phyloP scores from a whole-genome alignment of 1,284 basidiomycete genomes.

The Rhodotorula sp. region DNA sequence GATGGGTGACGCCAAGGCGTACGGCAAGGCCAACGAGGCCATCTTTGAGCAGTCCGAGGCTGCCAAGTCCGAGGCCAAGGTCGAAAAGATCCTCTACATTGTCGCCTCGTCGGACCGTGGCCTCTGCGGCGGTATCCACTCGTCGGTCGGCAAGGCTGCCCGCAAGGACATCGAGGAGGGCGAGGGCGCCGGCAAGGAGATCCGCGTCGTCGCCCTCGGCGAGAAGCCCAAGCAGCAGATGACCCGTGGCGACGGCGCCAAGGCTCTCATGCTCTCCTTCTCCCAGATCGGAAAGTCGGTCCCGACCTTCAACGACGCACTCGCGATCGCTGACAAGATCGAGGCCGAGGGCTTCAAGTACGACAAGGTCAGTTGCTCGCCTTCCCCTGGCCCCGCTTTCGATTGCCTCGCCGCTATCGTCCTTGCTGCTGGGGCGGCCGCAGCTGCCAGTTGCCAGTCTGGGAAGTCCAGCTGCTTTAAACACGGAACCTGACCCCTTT shows the following conservation, averaged over 20 bases:
- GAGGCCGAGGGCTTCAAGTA: constrained; percentile 80
- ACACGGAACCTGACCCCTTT: not conserved
- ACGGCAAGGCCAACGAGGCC: constrained; percentile 67
- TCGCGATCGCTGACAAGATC: constrained; percentile 89
- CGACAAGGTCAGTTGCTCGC: constrained; percentile 61
- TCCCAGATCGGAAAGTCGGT: constrained; percentile 97
- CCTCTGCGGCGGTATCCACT: constrained; percentile 99
- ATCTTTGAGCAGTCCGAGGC: constrained; percentile 44
- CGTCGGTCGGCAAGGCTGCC: constrained; percentile 86
- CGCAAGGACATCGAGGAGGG: constrained; percentile 63
- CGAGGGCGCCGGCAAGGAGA: constrained; percentile 54
- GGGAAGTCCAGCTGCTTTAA: too few species aligned
- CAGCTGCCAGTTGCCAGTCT: not conserved
- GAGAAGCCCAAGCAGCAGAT: constrained; percentile 98
- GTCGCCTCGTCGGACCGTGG: constrained; percentile 98
- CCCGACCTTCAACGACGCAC: constrained; percentile 94
- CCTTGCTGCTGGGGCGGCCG: not conserved
- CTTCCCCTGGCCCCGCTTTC: constrained; percentile 7
- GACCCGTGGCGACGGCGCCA: constrained; percentile 52
- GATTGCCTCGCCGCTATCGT: not conserved
- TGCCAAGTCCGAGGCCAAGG: constrained; percentile 39
- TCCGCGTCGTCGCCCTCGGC: constrained; percentile 75
- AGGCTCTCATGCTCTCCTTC: constrained; percentile 82
- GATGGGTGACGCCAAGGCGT: constrained; percentile 89
- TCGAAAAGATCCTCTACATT: constrained; percentile 74